These are phyloP conservation scores for Tetracentron sinense DNA, from an alignment of 164 flowering plant genomes.

Conservation along the genomic window DNA sequence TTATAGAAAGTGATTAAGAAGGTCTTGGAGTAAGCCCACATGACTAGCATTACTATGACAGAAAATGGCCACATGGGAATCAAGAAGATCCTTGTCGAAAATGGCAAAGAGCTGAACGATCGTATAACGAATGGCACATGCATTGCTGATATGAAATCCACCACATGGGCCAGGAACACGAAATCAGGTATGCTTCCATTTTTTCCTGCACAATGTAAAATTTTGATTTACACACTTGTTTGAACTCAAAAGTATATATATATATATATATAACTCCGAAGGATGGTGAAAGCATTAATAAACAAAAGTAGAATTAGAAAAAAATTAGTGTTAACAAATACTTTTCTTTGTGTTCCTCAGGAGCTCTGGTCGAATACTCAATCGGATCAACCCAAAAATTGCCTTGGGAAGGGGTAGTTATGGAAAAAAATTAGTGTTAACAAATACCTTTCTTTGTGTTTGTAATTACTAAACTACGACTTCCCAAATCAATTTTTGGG, in stretches of 20 bases:
- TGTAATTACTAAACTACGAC: too few species aligned
- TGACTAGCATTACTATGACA: conserved; percentile 37
- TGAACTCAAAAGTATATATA: background rate
- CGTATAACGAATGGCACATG: conserved; percentile 67
- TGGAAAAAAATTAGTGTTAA: too few species aligned
- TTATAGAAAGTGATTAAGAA: conserved; percentile 55
- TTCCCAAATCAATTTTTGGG: too few species aligned
- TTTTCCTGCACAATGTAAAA: conserved; percentile 34
- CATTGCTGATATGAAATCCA: conserved; percentile 58
- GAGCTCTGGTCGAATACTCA: too few species aligned
- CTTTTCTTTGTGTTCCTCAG: too few species aligned
- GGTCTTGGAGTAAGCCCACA: conserved; percentile 74
- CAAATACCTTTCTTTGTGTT: too few species aligned
- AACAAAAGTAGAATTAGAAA: background rate
- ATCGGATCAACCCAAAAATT: too few species aligned
- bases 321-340: too few species aligned
- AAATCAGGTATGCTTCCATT: conserved; percentile 58
- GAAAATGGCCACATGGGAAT: conserved; percentile 53
- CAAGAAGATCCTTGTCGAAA: conserved; percentile 34
- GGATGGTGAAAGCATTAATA: background rate
- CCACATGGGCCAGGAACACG: conserved; percentile 81
- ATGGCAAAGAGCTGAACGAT: conserved; percentile 55
- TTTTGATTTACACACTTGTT: background rate
- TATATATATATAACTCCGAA: too few species aligned
- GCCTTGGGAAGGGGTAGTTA: too few species aligned